A percentile compares a stretch with the other conserved stretches of the same genome.
phyloP scores from a whole-genome alignment of 2,329 filamentous ascomycete species.

The Epichloe gansuensis region DNA sequence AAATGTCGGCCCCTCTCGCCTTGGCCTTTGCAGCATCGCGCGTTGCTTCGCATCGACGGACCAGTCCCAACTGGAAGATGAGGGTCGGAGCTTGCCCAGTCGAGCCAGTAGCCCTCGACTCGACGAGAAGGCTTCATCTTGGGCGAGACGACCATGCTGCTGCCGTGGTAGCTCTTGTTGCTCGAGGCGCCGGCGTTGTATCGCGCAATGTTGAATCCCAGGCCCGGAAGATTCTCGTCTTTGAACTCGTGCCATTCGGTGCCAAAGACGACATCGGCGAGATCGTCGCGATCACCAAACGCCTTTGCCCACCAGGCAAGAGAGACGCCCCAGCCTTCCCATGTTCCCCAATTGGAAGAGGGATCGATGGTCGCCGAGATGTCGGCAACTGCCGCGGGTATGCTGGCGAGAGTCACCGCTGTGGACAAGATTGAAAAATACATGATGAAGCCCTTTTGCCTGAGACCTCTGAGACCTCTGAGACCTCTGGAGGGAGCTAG shows the following conservation, averaged over 20 bases:
- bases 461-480: not conserved
- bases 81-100: constrained; percentile 23
- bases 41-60: constrained; percentile 27
- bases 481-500: not conserved
- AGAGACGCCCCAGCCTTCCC: constrained; percentile 32
- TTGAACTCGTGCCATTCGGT: constrained; percentile 18
- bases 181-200: constrained; percentile 32
- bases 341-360: constrained; percentile 24
- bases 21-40: constrained; percentile 24
- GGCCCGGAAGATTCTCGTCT: constrained; percentile 22
- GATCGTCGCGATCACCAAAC: constrained; percentile 28
- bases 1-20: constrained; percentile 21
- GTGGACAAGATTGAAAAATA: not conserved
- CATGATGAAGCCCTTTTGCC: not conserved
- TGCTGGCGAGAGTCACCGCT: not conserved
- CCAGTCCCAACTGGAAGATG: constrained; percentile 28
- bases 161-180: constrained; percentile 20
- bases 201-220: constrained; percentile 30
- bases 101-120: constrained; percentile 28
- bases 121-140: constrained; percentile 25
- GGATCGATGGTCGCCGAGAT: not conserved
- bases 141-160: constrained; percentile 23
- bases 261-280: constrained; percentile 29
- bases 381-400: not conserved
- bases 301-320: constrained; percentile 31